Evolutionary conservation across 306 rosid genomes (phyloP).

Genomic region (Cicer arietinum): DNA sequence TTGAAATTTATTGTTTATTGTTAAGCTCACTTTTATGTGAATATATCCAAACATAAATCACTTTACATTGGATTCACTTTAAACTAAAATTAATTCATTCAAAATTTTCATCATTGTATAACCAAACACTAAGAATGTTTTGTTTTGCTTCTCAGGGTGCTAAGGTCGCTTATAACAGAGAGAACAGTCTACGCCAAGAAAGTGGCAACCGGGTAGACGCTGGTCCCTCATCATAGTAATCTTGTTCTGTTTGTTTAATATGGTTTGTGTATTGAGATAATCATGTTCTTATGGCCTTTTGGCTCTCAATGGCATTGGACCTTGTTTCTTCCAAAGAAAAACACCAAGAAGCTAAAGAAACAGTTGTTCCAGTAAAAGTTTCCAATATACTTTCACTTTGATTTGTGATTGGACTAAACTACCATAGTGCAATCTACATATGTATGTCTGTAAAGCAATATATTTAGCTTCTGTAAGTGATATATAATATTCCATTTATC

Average conservation of each 20-base stretch:
- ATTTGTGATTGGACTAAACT: slow-evolving; percentile 23
- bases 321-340: slow-evolving; percentile 32
- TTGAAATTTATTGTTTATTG: no score
- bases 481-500: no score
- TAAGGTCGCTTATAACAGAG: slow-evolving; percentile 69
- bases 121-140: slow-evolving; percentile 7
- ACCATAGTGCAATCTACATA: background rate
- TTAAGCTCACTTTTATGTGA: no score
- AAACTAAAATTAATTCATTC: no score
- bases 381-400: slow-evolving; percentile 20
- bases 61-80: no score
- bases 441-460: slow-evolving; percentile 14
- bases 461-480: background rate
- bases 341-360: no score
- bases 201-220: slow-evolving; percentile 5
- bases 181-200: slow-evolving; percentile 87
- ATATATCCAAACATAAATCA: no score
- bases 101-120: no score
- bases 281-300: slow-evolving; percentile 4
- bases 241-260: slow-evolving; percentile 36
- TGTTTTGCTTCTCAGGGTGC: slow-evolving; percentile 73
- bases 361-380: no score
- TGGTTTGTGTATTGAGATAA: slow-evolving; percentile 24
- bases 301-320: slow-evolving; percentile 16
- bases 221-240: slow-evolving; percentile 61